Evolutionary conservation across 805 yeast species (phyloP), one percentile per base, ranked within the genome.

Genomic region (Grigorovia jiainica): DNA sequence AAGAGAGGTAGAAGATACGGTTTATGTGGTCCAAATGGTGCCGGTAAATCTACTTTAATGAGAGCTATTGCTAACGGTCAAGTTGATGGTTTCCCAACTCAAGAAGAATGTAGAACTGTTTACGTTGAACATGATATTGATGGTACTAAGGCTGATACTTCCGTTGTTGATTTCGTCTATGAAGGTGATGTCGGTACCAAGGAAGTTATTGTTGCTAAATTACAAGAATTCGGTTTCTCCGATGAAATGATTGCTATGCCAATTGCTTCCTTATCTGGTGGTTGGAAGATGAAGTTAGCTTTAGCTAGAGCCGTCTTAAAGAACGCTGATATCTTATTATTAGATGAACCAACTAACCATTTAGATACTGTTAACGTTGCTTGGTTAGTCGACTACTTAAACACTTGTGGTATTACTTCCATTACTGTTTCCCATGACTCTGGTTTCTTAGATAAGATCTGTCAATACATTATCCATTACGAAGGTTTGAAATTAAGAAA

Each of bases 251-350:
- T 83, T 64, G 66, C 64, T 52, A 85, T 83, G 95, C 95, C 97
- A 65, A 90, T 90, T 69, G 79, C 87, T 65, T 85, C 97, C 53
- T 79, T 92, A 60, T 92, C 98, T 65, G 98, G 98, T 82, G 98
- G 98, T 81, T 90, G 98, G 98, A 92, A 92, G 82, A 90, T 90
- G 98, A 92, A 92, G 76, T 81, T 90, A 71, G 97, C 97, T 67
- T 79, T 90, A 65, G 97, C 98, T 61, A 87, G 97, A 76, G 98
- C 98, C 66, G 97, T 90, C 65, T 81, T 90, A 74, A 86, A 85
- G 79, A 89, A 89, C 74, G 97, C 98, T 65, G 95, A 86, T 72
- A 92, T 90, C 67, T 78, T 90, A 71, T 78, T 90, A 72, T 82
- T 90, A 71, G 98, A 90, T 78, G 98, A 90, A 80, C 98, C 98